phyloP scores from a whole-genome alignment of 2,329 filamentous ascomycete genomes.

The Xylariaceae sp. region DNA sequence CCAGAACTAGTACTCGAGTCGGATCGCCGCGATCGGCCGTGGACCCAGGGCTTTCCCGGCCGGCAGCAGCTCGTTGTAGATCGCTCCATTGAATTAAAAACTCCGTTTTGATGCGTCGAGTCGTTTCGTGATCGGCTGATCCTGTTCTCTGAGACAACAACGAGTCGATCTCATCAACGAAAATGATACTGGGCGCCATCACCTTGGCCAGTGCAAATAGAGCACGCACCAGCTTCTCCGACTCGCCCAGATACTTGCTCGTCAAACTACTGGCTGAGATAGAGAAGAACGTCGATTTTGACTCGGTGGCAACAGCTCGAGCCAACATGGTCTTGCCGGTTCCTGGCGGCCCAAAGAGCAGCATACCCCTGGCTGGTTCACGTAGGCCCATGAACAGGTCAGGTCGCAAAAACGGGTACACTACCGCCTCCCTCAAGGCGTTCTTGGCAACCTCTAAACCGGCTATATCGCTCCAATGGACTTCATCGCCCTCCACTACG shows the following conservation, averaged over 20 bases:
- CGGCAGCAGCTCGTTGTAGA: slow-evolving; percentile 83
- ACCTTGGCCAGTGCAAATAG: slow-evolving; percentile 85
- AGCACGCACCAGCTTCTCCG: slow-evolving; percentile 90
- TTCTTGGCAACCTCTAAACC: slow-evolving; percentile 86
- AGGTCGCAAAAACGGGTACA: slow-evolving; percentile 92
- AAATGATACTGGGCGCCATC: slow-evolving; percentile 91
- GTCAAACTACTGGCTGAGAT: slow-evolving; percentile 93
- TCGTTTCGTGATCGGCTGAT: slow-evolving; percentile 85
- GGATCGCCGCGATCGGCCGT: slow-evolving; percentile 73
- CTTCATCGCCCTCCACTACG: slow-evolving; percentile 87
- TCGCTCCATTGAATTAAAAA: slow-evolving; percentile 98
- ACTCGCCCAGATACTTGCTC: slow-evolving; percentile 93
- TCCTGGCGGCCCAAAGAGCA: slow-evolving; percentile 93
- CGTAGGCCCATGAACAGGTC: slow-evolving; percentile 94
- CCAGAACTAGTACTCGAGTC: slow-evolving; percentile 83
- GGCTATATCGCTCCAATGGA: slow-evolving; percentile 90
- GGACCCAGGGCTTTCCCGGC: slow-evolving; percentile 62
- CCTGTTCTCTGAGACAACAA: slow-evolving; percentile 79
- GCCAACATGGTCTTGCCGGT: slow-evolving; percentile 99
- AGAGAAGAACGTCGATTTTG: slow-evolving; percentile 91
- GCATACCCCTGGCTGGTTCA: slow-evolving; percentile 90
- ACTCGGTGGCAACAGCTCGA: slow-evolving; percentile 89
- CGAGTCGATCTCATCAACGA: slow-evolving; percentile 97
- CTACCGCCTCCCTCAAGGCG: slow-evolving; percentile 88
- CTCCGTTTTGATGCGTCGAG: slow-evolving; percentile 90